Evolutionary conservation across 2,329 filamentous ascomycete species (phyloP).

Genomic region (Epichloe uncinata): DNA sequence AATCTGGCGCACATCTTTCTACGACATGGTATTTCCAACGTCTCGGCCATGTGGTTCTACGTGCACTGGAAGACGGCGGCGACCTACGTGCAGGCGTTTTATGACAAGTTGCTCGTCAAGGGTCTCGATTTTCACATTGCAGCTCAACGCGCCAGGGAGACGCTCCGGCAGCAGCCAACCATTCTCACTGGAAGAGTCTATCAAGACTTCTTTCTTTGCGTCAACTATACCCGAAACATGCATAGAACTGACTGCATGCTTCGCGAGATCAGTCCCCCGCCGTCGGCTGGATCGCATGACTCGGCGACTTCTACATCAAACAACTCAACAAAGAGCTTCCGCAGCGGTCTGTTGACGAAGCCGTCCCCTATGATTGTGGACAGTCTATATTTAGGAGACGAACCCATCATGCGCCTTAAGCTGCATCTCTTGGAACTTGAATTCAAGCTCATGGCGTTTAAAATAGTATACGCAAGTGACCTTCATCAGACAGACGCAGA

Average conservation of each 20-base stretch:
- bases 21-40: slow-evolving; percentile 13
- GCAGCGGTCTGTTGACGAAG: slow-evolving; percentile 9
- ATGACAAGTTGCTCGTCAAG: slow-evolving; percentile 14
- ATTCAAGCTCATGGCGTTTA: slow-evolving; percentile 16
- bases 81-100: slow-evolving; percentile 16
- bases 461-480: slow-evolving; percentile 17
- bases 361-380: slow-evolving; percentile 13
- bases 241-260: slow-evolving; percentile 7
- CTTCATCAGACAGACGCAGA: slow-evolving; percentile 9
- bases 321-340: slow-evolving; percentile 10
- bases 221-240: slow-evolving; percentile 15
- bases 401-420: slow-evolving; percentile 14
- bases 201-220: slow-evolving; percentile 18
- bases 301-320: slow-evolving; percentile 12
- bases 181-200: slow-evolving; percentile 10
- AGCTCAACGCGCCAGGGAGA: slow-evolving; percentile 16
- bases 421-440: slow-evolving; percentile 18
- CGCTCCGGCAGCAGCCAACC: slow-evolving; percentile 12
- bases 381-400: slow-evolving; percentile 10
- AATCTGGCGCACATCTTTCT: slow-evolving; percentile 18
- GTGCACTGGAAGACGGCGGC: slow-evolving; percentile 16
- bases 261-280: slow-evolving; percentile 11
- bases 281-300: slow-evolving; percentile 11
- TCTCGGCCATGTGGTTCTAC: slow-evolving; percentile 19
- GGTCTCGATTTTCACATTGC: slow-evolving; percentile 15